Conservation (phyloP, 176 grass and related monocot species). For the Panicum miliaceum region DNA sequence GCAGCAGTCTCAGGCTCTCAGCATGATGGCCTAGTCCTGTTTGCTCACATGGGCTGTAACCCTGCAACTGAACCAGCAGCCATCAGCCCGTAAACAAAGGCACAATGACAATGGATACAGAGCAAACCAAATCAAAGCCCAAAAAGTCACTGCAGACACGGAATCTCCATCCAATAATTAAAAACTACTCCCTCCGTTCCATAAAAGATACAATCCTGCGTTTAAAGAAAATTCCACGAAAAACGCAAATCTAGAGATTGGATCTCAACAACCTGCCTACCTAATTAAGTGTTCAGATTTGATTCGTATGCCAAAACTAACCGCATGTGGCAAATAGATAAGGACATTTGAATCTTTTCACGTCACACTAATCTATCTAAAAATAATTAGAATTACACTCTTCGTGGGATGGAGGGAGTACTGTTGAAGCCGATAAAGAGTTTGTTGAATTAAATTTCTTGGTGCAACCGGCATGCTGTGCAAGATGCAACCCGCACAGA, state of each 20-base stretch:
- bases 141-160: neutral
- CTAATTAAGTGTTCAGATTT: no score
- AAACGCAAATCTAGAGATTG: no score
- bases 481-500: neutral
- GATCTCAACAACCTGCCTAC: no score
- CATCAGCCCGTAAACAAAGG: neutral
- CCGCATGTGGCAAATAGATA: no score
- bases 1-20: neutral
- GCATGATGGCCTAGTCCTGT: neutral
- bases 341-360: no score
- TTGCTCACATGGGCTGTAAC: constrained; percentile 17
- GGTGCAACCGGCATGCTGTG: neutral
- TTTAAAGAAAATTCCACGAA: no score
- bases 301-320: no score
- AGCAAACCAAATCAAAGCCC: constrained; percentile 16
- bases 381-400: no score
- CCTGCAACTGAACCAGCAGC: neutral
- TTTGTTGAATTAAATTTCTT: constrained; percentile 5
- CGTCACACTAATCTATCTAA: no score
- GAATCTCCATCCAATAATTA: constrained; percentile 10
- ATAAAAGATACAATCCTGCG: no score
- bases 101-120: neutral
- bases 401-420: no score
- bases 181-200: no score
- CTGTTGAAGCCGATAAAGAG: neutral